Evolutionary conservation across 1,284 basidiomycete genomes (phyloP), one percentile per base, ranked within the genome.

Genomic region (Mrakiaceae sp.): DNA sequence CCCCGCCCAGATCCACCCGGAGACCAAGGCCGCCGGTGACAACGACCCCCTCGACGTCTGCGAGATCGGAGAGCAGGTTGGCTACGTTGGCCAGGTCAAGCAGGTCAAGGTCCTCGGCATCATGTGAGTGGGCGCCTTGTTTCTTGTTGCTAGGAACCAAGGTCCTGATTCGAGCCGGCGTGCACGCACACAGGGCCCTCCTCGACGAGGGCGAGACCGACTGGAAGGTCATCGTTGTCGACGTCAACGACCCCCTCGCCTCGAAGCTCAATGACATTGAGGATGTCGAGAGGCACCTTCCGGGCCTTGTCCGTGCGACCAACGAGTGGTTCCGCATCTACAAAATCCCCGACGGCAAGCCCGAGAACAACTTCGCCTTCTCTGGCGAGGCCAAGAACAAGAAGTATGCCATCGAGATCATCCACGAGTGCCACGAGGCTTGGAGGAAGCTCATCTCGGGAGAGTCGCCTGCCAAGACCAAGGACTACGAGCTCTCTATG

Each of bases 61-160:
- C 79, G 96, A 99, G 81, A 98, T 99, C 74, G 96, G 96, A 69
- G 96, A 99, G 79, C 91, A 95, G 77, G 90, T 98, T 72, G 96
- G 94, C 70, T 93, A 95, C 79, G 85, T 87, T 69, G 96, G 96
- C 68, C 95, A 98, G 79, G 85, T 99, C 78, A 99, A 99, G 82
- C 96, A 98, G 79, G 96, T 99, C 84, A 99, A 99, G 82, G 91
- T 98, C 69, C 90, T 99, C 74, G 96, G 96, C 71, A 96, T 98
- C 83, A 98, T 98, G 95, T 64, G 51, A 27, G 27, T 27, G 27
- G 27, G 27, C 9, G 58, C 42, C 16, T 14, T n/a, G 0, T 9
- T 16, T 27, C 57, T 12, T 43, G 10, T 27, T 14, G 46, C 40
- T 27, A 27, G 27, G 27, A 27, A 27, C 27, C 27, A 27, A 27